Base-by-base conservation (phyloP, 2,329 filamentous ascomycete species). In the Aaosphaeria pasadenensis region DNA sequence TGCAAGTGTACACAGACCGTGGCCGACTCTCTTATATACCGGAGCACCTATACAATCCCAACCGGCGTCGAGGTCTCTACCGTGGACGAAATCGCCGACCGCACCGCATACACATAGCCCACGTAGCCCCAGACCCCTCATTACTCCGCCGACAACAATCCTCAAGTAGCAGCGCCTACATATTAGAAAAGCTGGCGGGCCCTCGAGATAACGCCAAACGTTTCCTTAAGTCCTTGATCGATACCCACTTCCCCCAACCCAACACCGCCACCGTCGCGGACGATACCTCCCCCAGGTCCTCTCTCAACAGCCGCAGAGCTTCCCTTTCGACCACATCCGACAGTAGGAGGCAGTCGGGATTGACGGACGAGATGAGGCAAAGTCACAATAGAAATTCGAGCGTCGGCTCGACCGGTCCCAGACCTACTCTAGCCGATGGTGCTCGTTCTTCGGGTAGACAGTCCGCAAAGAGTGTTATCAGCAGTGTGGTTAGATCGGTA, bases 21-120 rank as follows among this genome's bases (percentile, higher is more conserved):
- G 69, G 69, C 48, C 66, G 66, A 39, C 58, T 71, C 44, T 60
- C 64, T 42, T 71, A 71, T 48, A 60, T 71, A 13, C 69, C 68
- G 45, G 68, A 70, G 43, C 60, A 69, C 43, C 54, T 65, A 17
- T 54, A 57, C 55, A 57, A 63, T 17, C 57, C 63, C 31, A 47
- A 51, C 32, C 55, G 53, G 32, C 59, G 59, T 32, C 62, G 56
- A 39, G 60, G 63, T 51, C 50, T 74, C 55, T 81, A 79, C 60
- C 74, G 76, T 58, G 74, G 73, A 48, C 75, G 79, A 55, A 74
- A 67, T 49, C 74, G 77, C 54, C 72, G 79, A 59, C 79, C 78
- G 39, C 78, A 81, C 56, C 79, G 78, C 39, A 82, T 83, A 51
- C 77, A 79, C 62, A 81, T 82, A 50, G 72, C 72, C 49, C 75